phyloP scores from a whole-genome alignment of 129 eudicot genomes.

The Deinandra increscens region DNA sequence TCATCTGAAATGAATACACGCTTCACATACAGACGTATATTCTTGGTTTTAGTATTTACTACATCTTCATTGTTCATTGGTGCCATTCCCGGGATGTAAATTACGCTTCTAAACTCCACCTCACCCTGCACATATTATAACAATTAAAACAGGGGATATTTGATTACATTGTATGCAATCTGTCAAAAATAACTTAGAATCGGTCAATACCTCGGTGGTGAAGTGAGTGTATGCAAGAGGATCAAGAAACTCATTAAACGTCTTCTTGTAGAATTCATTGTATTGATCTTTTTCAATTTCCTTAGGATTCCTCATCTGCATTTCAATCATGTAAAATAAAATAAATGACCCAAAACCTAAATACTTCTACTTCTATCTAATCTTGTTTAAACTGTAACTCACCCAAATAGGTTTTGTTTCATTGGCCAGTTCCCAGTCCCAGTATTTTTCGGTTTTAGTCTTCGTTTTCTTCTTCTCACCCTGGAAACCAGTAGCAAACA shows the following conservation, averaged over 20 bases:
- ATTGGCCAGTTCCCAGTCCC: constrained; percentile 98
- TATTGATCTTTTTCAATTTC: constrained; percentile 88
- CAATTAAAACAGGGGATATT: not conserved
- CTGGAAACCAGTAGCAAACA: constrained; percentile 37
- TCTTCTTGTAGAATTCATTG: constrained; percentile 85
- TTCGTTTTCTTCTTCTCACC: constrained; percentile 65
- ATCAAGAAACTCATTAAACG: constrained; percentile 84
- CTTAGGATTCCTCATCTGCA: constrained; percentile 84
- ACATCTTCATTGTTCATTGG: constrained; percentile 93
- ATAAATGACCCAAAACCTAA: too few species aligned
- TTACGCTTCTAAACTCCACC: constrained; percentile 88
- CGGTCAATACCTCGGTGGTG: constrained; percentile 75
- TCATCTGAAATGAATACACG: constrained; percentile 98
- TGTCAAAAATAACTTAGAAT: not conserved
- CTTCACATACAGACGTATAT: constrained; percentile 87
- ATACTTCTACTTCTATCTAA: too few species aligned
- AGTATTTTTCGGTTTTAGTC: constrained; percentile 87
- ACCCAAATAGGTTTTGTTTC: constrained; percentile 99
- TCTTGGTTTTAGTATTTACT: constrained; percentile 85
- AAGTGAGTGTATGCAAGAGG: constrained; percentile 82
- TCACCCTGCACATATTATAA: constrained; percentile 63
- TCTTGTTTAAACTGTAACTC: constrained; percentile 20
- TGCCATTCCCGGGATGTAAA: constrained; percentile 95
- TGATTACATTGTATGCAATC: not conserved
- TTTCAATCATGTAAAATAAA: constrained; percentile 9